These are phyloP conservation scores for Trichoderma oligosporum DNA, from an alignment of 2,329 filamentous ascomycete species.

Conservation along the genomic window DNA sequence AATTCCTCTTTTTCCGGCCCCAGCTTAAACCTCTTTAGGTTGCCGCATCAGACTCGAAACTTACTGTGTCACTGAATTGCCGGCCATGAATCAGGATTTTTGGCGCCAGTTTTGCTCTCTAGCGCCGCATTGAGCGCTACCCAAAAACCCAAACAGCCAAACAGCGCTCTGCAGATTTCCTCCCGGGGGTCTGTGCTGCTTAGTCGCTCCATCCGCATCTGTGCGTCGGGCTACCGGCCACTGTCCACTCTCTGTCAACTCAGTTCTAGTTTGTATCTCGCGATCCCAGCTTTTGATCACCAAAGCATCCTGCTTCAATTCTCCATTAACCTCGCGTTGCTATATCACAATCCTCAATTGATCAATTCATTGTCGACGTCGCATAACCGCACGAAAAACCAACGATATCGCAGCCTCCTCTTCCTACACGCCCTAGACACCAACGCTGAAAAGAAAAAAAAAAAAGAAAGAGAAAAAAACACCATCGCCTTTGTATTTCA, in stretches of 20 bases:
- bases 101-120: constrained; percentile 6
- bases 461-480: background rate
- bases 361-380: background rate
- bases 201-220: background rate
- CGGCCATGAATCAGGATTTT: constrained; percentile 6
- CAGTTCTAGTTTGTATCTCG: constrained; percentile 8
- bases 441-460: background rate
- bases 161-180: no score
- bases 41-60: constrained; percentile 13
- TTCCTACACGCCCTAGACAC: background rate
- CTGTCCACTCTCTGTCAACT: background rate
- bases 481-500: background rate
- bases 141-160: background rate
- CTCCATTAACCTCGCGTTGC: background rate
- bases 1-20: constrained; percentile 13
- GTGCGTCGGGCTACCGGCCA: background rate
- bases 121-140: constrained; percentile 8
- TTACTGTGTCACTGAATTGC: constrained; percentile 9
- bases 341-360: background rate
- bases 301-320: background rate
- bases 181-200: background rate
- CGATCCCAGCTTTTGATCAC: background rate
- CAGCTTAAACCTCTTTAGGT: background rate
- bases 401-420: background rate
- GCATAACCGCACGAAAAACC: background rate